Conservation (phyloP, 192 early-diverging fungal genomes). For the Coemansia sp. region DNA sequence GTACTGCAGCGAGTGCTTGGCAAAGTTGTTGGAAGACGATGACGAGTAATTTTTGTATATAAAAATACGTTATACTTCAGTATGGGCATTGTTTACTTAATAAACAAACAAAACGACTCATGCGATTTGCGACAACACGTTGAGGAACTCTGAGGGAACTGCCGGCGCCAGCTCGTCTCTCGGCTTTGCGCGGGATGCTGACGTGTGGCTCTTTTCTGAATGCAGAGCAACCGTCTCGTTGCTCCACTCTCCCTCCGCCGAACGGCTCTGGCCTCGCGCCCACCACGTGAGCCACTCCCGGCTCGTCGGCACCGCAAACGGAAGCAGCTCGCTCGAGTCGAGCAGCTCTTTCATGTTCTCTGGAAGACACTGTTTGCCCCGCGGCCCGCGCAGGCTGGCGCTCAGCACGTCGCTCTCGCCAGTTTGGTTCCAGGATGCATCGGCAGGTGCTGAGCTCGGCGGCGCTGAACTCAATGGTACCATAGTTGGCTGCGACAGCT, state of each 20-base stretch:
- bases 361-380: constrained; percentile 50
- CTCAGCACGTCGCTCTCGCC: constrained; percentile 18
- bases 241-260: constrained; percentile 37
- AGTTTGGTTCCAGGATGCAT: constrained; percentile 14
- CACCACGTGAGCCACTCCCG: constrained; percentile 55
- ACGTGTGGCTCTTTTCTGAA: background rate
- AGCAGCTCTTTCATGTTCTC: constrained; percentile 57
- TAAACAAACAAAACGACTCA: background rate
- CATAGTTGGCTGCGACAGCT: background rate
- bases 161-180: constrained; percentile 37
- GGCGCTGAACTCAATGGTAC: background rate
- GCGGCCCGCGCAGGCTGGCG: constrained; percentile 49
- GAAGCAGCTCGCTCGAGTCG: constrained; percentile 57
- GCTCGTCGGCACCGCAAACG: constrained; percentile 65
- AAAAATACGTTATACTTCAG: too few species aligned
- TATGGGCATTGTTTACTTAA: background rate
- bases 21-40: constrained; percentile 41
- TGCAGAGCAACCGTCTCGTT: constrained; percentile 42
- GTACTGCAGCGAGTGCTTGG: constrained; percentile 57
- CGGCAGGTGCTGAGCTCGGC: constrained; percentile 36
- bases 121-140: constrained; percentile 23
- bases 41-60: constrained; percentile 14
- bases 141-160: constrained; percentile 49
- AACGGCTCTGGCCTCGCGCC: constrained; percentile 9
- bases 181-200: background rate